Evolutionary conservation across 495 filamentous ascomycete species (phyloP).

Genomic region (Bombardia bombarda): DNA sequence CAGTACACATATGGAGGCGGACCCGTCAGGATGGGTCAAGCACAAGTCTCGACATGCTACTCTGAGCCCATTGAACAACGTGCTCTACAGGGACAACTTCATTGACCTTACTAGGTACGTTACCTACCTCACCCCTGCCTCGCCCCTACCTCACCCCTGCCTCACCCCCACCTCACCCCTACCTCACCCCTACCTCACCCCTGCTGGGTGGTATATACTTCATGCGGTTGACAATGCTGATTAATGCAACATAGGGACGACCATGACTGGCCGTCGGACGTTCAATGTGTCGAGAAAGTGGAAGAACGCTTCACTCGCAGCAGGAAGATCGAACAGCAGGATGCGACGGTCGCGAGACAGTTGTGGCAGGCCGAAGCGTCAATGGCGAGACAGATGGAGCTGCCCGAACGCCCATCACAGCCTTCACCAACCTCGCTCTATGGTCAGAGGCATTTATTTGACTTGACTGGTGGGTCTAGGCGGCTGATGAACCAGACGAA

Average conservation of each 20-base stretch:
- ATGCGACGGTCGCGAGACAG: slow-evolving; percentile 10
- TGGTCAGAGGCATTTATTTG: too few relatives aligned
- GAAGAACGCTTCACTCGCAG: slow-evolving; percentile 9
- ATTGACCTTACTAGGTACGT: slow-evolving; percentile 27
- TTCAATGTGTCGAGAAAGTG: slow-evolving; percentile 5
- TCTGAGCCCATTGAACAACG: slow-evolving; percentile 10
- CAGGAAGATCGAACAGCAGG: slow-evolving; percentile 9
- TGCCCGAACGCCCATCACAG: too few relatives aligned
- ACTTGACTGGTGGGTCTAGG: too few relatives aligned
- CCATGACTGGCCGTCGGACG: slow-evolving; percentile 2
- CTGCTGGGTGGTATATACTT: too few relatives aligned
- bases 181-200: too few relatives aligned
- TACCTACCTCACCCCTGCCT: not conserved
- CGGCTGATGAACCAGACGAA: too few relatives aligned
- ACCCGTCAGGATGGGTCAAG: not conserved
- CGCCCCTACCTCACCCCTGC: too few relatives aligned
- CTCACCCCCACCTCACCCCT: too few relatives aligned
- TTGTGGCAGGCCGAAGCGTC: too few relatives aligned
- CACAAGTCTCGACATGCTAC: slow-evolving; percentile 26
- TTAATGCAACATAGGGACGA: slow-evolving; percentile 6
- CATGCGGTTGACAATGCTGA: slow-evolving; percentile 6
- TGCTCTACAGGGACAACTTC: slow-evolving; percentile 1
- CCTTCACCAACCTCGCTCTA: too few relatives aligned
- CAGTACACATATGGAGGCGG: slow-evolving; percentile 15
- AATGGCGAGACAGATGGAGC: too few relatives aligned